Percentiles rank a stretch among this genome's conserved stretches.
These are phyloP conservation scores for Arctostaphylos glauca DNA, from an alignment of 148 eudicot species.

Conservation along the genomic window DNA sequence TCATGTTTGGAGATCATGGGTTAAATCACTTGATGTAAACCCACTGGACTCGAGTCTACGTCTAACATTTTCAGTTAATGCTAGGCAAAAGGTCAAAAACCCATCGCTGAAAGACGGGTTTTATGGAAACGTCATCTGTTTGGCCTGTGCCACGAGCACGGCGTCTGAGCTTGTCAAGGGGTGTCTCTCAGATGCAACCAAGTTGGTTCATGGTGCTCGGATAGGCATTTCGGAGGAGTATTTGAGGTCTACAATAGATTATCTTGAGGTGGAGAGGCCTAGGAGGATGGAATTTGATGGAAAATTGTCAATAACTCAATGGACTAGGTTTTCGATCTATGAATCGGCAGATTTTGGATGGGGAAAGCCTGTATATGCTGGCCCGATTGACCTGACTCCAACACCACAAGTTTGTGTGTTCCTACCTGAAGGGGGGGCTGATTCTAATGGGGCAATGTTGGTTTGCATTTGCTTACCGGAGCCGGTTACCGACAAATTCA, in stretches of 20 bases:
- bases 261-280: slow-evolving; percentile 65
- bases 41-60: slow-evolving; percentile 66
- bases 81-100: slow-evolving; percentile 57
- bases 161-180: slow-evolving; percentile 44
- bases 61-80: slow-evolving; percentile 81
- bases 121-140: slow-evolving; percentile 78
- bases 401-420: slow-evolving; percentile 91
- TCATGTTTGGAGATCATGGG: slow-evolving; percentile 96
- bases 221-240: slow-evolving; percentile 63
- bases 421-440: slow-evolving; percentile 60
- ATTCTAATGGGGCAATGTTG: slow-evolving; percentile 51
- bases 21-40: slow-evolving; percentile 67
- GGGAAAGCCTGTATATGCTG: slow-evolving; percentile 81
- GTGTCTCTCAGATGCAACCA: slow-evolving; percentile 33
- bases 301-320: slow-evolving; percentile 82
- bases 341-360: slow-evolving; percentile 92
- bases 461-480: slow-evolving; percentile 94
- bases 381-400: slow-evolving; percentile 86
- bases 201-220: slow-evolving; percentile 63
- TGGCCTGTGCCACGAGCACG: slow-evolving; percentile 68
- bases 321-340: slow-evolving; percentile 85
- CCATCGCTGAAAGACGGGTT: slow-evolving; percentile 65
- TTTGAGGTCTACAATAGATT: slow-evolving; percentile 75
- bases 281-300: slow-evolving; percentile 83
- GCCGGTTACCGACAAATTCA: slow-evolving; percentile 46